Evolutionary conservation across 2,329 filamentous ascomycete genomes (phyloP), one percentile per base, ranked within the genome.

Genomic region (Verticillium nonalfalfae): DNA sequence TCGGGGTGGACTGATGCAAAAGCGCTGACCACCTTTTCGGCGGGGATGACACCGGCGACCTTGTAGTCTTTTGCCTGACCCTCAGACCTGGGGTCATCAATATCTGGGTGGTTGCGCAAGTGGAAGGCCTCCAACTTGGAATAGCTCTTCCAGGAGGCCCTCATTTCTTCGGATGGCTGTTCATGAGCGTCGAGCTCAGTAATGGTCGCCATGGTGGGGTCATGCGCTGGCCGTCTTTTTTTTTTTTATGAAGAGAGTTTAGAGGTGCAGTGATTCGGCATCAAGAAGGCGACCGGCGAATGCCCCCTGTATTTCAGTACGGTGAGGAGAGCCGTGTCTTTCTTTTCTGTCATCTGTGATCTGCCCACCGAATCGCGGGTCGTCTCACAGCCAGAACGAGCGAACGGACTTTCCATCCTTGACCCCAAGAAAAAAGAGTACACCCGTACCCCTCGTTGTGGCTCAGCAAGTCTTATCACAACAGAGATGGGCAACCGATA

Each of bases 81-180:
- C 1, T 74, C 67, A 1, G 74, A 68, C 7, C 68, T 67, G 0
- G 72, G 73, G 2, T 77, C 77, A 62, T 90, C 80, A 65, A 90
- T 82, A 15, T 82, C 78, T 21, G 81, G 75, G 65, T 86, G 82
- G 10, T 76, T 67, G 7, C 79, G 68, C n/a, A 90, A 73, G 1
- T 79, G 78, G 7, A 75, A 68, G 3, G 81, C 74, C 0, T 86
- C 82, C 40, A 85, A 79, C 65, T 84, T 88, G 31, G 89, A 86
- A 67, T 89, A 91, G 52, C 77, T 77, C 73, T 97, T 97, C 84
- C 92, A 97, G 60, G 86, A 77, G 56, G 82, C 77, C 64, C 88
- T 86, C 66, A 97, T 79, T 58, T 79, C 74, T 13, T 87, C 85
- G 3, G 93, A 90, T 1, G 93, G 91, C 68, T 88, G 87, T 73